phyloP scores from a whole-genome alignment of 768 basidiomycete species.

The Cystobasidiopsis lactophilus region DNA sequence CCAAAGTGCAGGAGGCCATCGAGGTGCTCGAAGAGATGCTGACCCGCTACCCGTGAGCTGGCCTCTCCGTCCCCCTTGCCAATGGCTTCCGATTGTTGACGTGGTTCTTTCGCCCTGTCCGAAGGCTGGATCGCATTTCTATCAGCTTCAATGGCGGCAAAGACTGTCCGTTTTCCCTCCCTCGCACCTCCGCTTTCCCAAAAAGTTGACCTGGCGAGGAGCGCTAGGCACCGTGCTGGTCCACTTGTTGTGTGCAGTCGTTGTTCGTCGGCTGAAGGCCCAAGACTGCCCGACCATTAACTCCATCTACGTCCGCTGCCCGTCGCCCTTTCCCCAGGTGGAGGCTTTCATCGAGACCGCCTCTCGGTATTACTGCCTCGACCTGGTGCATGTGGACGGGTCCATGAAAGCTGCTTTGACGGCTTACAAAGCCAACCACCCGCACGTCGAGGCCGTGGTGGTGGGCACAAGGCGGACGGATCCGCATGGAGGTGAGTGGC shows the following conservation, averaged over 20 bases:
- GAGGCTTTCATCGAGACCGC: conserved; percentile 60
- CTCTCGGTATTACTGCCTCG: conserved; percentile 43
- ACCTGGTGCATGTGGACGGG: conserved; percentile 41
- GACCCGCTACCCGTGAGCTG: conserved; percentile 53
- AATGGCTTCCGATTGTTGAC: too few species aligned
- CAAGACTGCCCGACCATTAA: conserved; percentile 26
- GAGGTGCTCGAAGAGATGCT: conserved; percentile 58
- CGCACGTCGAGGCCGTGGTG: conserved; percentile 46
- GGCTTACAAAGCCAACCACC: conserved; percentile 9
- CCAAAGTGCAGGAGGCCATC: conserved; percentile 48
- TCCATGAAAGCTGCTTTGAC: conserved; percentile 37
- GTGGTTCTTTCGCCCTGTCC: too few species aligned
- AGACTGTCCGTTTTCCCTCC: conserved; percentile 41
- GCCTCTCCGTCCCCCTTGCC: too few species aligned
- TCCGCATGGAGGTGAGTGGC: conserved; percentile 71
- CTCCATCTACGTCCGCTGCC: conserved; percentile 66
- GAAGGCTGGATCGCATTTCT: conserved; percentile 2
- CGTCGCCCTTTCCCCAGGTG: conserved; percentile 62
- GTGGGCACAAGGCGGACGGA: conserved; percentile 75
- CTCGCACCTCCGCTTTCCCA: conserved; percentile 21
- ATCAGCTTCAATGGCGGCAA: conserved; percentile 79
- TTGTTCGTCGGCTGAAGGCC: conserved; percentile 29
- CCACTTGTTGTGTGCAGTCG: conserved; percentile 57
- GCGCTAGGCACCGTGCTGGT: conserved; percentile 96
- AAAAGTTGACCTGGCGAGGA: conserved; percentile 1